These are phyloP conservation scores for Erodium trifolium DNA, from an alignment of 441 rosid genomes.

Conservation along the genomic window DNA sequence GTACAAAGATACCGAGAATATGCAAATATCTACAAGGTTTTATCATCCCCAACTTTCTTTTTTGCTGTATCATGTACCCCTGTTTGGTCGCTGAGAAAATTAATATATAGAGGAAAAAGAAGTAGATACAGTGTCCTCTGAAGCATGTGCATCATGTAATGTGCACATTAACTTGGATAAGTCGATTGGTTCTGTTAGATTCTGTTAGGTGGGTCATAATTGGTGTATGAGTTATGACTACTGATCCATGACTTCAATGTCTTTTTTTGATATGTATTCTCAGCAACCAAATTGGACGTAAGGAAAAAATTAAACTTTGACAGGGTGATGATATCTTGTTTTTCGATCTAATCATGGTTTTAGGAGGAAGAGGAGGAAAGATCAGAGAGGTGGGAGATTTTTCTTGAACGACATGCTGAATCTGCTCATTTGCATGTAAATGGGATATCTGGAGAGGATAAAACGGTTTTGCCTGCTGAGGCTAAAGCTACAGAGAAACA, in stretches of 20 bases:
- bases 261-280: neutral
- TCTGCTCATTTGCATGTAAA: neutral
- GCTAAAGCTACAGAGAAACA: slow-evolving; percentile 21
- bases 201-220: neutral
- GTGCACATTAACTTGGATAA: neutral
- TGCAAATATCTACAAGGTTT: slow-evolving; percentile 94
- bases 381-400: slow-evolving; percentile 86
- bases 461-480: slow-evolving; percentile 26
- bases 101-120: neutral
- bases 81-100: neutral
- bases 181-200: neutral
- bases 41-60: slow-evolving; percentile 5
- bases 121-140: neutral
- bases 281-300: neutral
- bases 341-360: slow-evolving; percentile 2
- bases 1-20: slow-evolving; percentile 90
- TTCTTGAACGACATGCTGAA: slow-evolving; percentile 37
- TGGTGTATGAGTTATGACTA: neutral
- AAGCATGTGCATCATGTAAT: neutral
- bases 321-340: too few species aligned
- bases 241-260: too few species aligned
- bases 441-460: slow-evolving; percentile 26
- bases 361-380: slow-evolving; percentile 99
- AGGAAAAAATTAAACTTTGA: neutral
- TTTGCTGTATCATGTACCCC: neutral